These are phyloP conservation scores for Raphidocelis subcapitata DNA, from an alignment of 139 green algal genomes.

Conservation along the genomic window DNA sequence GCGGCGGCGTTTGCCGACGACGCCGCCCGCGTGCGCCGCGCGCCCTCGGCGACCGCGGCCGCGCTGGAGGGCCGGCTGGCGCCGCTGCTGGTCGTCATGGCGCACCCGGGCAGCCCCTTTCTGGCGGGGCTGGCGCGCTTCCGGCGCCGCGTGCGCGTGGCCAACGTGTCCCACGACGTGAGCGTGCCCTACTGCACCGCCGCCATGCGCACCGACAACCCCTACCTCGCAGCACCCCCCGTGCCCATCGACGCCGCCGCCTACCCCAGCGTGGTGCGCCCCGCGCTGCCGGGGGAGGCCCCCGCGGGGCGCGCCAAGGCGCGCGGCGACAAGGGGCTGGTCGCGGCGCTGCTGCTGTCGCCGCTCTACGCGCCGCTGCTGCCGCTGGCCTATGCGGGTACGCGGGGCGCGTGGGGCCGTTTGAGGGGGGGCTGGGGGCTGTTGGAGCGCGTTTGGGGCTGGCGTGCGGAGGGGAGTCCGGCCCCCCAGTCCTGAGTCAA, in stretches of 20 bases:
- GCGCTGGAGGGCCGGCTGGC: neutral
- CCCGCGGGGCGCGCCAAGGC: too few species aligned
- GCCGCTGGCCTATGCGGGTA: neutral
- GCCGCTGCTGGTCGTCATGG: constrained; percentile 30
- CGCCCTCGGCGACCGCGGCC: too few species aligned
- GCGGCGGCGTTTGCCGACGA: neutral
- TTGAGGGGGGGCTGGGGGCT: too few species aligned
- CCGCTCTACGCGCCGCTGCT: constrained; percentile 5
- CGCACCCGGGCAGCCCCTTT: constrained; percentile 1
- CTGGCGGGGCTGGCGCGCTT: constrained; percentile 5
- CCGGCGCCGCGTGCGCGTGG: neutral
- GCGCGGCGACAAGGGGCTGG: neutral
- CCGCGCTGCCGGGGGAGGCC: neutral
- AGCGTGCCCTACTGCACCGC: constrained; percentile 33
- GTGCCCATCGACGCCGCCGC: neutral
- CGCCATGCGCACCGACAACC: constrained; percentile 14
- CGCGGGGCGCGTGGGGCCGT: too few species aligned
- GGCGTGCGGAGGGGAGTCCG: too few species aligned
- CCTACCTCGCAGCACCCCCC: neutral
- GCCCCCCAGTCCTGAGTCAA: too few species aligned
- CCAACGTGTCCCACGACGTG: constrained; percentile 17
- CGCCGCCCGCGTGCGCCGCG: neutral
- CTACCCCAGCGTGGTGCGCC: constrained; percentile 24
- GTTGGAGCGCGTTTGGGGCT: too few species aligned
- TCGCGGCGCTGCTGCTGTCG: neutral